Conservation (phyloP, 371 early-diverging fungal genomes). For the Gilbertella persicaria region DNA sequence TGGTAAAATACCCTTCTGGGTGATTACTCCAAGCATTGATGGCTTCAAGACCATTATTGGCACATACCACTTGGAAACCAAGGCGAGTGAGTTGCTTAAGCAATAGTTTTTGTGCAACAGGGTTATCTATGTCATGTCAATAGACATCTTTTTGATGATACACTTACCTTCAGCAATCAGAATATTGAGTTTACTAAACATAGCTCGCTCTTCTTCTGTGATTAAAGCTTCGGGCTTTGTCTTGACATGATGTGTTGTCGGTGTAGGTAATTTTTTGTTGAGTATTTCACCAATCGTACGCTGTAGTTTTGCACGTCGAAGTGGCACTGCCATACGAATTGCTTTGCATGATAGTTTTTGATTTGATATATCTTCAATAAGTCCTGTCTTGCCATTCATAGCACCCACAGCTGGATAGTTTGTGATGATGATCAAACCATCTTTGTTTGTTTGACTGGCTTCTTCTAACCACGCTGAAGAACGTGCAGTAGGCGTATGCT, state of each 20-base stretch:
- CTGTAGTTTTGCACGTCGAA: conserved; percentile 52
- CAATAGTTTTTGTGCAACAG: conserved; percentile 47
- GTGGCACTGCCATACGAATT: conserved; percentile 52
- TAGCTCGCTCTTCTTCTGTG: conserved; percentile 31
- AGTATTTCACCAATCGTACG: conserved; percentile 35
- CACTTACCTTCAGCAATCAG: conserved; percentile 48
- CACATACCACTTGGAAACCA: conserved; percentile 45
- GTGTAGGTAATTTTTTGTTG: conserved; percentile 7
- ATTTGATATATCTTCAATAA: conserved; percentile 18
- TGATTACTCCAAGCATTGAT: conserved; percentile 36
- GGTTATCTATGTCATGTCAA: conserved; percentile 36
- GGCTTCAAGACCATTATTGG: conserved; percentile 49
- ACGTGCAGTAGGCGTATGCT: not conserved
- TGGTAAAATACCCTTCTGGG: conserved; percentile 31
- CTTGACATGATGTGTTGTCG: not conserved
- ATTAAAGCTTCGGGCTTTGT: conserved; percentile 15
- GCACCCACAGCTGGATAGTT: conserved; percentile 41
- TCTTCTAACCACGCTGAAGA: conserved; percentile 26
- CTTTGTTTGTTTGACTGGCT: conserved; percentile 12
- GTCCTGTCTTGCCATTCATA: conserved; percentile 12
- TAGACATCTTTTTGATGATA: not conserved
- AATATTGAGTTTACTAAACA: conserved; percentile 39
- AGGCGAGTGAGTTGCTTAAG: conserved; percentile 44
- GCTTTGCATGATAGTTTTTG: conserved; percentile 27
- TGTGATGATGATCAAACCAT: conserved; percentile 32